phyloP scores from a whole-genome alignment of 78 protist genomes.

The Cavenderia fasciculata region DNA sequence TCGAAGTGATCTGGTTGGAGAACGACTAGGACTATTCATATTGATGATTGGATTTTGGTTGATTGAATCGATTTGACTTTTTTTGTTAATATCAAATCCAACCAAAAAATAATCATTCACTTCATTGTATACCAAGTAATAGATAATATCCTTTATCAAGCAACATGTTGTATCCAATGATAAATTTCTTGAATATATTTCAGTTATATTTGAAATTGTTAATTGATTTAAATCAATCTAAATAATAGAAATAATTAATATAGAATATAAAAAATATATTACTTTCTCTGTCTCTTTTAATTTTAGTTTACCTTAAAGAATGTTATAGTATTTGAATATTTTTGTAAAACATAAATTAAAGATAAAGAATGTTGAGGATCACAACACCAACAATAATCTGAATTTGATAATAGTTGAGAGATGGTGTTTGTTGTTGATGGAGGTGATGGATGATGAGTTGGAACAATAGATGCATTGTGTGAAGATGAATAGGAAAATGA shows the following conservation, averaged over 20 bases:
- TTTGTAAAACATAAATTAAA: too few relatives aligned
- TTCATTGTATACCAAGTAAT: neutral
- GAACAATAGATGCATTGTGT: too few relatives aligned
- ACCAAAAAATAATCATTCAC: neutral
- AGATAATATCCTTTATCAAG: neutral
- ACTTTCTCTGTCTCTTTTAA: neutral
- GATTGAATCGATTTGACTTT: neutral
- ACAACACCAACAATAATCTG: too few relatives aligned
- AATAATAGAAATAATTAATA: neutral
- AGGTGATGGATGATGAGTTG: too few relatives aligned
- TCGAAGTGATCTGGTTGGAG: neutral
- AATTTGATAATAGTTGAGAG: too few relatives aligned
- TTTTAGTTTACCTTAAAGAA: too few relatives aligned
- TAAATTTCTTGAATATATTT: neutral
- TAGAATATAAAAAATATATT: neutral
- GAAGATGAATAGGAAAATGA: too few relatives aligned
- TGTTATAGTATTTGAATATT: too few relatives aligned
- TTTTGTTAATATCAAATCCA: neutral
- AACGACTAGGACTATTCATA: neutral
- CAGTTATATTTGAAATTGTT: neutral
- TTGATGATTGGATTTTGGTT: neutral
- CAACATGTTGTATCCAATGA: neutral
- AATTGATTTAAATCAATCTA: neutral
- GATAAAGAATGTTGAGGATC: too few relatives aligned
- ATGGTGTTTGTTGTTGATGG: too few relatives aligned